phyloP scores from a whole-genome alignment of 1,284 basidiomycete species.

The Melampsora occidentalis region DNA sequence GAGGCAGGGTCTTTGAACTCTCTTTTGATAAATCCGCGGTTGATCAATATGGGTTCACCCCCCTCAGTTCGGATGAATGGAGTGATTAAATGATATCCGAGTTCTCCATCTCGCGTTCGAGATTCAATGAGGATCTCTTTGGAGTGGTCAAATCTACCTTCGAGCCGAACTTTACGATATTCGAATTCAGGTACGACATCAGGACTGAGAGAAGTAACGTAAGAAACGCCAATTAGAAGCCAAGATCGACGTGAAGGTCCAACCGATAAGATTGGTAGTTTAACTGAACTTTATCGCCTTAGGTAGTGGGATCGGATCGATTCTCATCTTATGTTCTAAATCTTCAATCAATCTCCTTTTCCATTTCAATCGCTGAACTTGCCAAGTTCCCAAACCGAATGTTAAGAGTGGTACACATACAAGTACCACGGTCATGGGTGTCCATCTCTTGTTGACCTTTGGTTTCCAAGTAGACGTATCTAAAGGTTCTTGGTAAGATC shows the following conservation, averaged over 20 bases:
- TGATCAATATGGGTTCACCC: constrained; percentile 69
- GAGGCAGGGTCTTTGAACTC: constrained; percentile 56
- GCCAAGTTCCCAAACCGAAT: constrained; percentile 90
- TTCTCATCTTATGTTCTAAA: constrained; percentile 81
- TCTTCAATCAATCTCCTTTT: constrained; percentile 92
- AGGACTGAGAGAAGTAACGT: constrained; percentile 23
- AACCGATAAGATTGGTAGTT: neutral
- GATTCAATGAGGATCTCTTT: constrained; percentile 80
- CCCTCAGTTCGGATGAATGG: constrained; percentile 68
- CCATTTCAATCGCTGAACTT: constrained; percentile 84
- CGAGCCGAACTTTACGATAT: constrained; percentile 76
- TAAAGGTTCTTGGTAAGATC: constrained; percentile 19
- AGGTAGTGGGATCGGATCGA: constrained; percentile 75
- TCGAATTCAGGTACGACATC: constrained; percentile 66
- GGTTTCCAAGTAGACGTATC: constrained; percentile 33
- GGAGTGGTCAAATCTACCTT: constrained; percentile 71
- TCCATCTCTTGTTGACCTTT: constrained; percentile 53
- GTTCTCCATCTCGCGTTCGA: constrained; percentile 77
- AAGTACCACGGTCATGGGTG: constrained; percentile 64
- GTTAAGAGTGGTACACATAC: constrained; percentile 86
- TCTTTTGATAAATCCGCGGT: constrained; percentile 81
- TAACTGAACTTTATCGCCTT: constrained; percentile 72
- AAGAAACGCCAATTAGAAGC: constrained; percentile 35
- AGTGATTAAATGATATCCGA: constrained; percentile 81
- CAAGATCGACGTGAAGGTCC: neutral